Conservation (phyloP, 805 yeast species). For the Millerozyma miso region DNA sequence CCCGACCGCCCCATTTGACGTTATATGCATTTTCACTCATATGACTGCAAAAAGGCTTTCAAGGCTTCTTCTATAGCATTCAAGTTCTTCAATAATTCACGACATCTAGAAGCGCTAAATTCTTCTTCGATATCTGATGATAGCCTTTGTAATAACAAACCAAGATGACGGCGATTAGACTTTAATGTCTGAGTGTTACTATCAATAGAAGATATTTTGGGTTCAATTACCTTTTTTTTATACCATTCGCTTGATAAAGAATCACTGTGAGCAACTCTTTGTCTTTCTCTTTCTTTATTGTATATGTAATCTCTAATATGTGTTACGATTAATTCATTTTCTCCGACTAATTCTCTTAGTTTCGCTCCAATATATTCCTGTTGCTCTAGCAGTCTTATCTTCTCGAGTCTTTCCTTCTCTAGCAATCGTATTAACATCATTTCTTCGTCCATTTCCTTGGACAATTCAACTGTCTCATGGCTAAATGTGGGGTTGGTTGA, state of each 20-base stretch:
- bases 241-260: slow-evolving; percentile 10
- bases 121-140: neutral
- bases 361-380: slow-evolving; percentile 31
- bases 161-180: neutral
- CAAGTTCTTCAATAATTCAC: neutral
- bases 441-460: slow-evolving; percentile 6
- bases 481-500: no score
- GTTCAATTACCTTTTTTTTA: slow-evolving; percentile 8
- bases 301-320: slow-evolving; percentile 29
- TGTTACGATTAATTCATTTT: slow-evolving; percentile 29
- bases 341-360: slow-evolving; percentile 28
- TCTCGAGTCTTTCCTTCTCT: slow-evolving; percentile 24
- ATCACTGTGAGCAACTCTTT: slow-evolving; percentile 12
- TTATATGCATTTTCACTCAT: neutral
- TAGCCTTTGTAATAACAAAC: no score
- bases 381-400: slow-evolving; percentile 36
- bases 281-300: slow-evolving; percentile 15
- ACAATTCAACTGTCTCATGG: neutral
- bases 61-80: neutral
- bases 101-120: neutral
- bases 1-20: slow-evolving; percentile 5
- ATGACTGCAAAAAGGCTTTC: neutral
- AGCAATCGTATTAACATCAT: slow-evolving; percentile 16
- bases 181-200: slow-evolving; percentile 3
- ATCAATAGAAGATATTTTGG: slow-evolving; percentile 12